Percentiles rank a stretch among this genome's conserved stretches.
phyloP scores from a whole-genome alignment of 345 rosid species.

The Citrus medica region DNA sequence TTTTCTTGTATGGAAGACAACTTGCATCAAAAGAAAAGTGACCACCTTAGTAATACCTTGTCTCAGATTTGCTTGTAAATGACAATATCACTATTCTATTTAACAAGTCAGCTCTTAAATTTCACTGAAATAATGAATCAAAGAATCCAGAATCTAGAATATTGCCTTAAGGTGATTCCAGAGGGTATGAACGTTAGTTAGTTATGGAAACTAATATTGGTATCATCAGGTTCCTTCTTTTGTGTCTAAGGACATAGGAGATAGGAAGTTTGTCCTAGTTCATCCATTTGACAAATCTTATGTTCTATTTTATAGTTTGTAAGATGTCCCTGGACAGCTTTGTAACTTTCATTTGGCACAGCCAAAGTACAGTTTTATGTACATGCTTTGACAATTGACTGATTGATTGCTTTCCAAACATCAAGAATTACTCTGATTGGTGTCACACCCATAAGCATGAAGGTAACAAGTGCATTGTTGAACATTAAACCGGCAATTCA shows the following conservation, averaged over 20 bases:
- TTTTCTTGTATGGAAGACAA: constrained; percentile 59
- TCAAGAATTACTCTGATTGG: background rate
- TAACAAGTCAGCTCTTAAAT: background rate
- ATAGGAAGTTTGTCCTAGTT: background rate
- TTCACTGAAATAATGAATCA: background rate
- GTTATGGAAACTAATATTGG: background rate
- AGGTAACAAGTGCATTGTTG: background rate
- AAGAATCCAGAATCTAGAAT: constrained; percentile 4
- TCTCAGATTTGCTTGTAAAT: constrained; percentile 7
- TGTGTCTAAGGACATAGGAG: background rate
- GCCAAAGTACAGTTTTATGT: background rate
- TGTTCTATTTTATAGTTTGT: background rate
- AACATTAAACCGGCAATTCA: background rate
- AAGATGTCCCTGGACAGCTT: constrained; percentile 1
- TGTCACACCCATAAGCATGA: background rate
- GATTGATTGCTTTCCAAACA: background rate
- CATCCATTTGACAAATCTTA: background rate
- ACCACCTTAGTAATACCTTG: constrained; percentile 13
- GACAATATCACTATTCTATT: background rate
- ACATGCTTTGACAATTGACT: background rate
- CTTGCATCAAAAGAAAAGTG: constrained; percentile 58
- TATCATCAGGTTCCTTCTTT: background rate
- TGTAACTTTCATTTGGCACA: background rate
- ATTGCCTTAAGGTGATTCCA: background rate
- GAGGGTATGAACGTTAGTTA: background rate